phyloP scores from a whole-genome alignment of 768 basidiomycete species.

The Suillus sp. region DNA sequence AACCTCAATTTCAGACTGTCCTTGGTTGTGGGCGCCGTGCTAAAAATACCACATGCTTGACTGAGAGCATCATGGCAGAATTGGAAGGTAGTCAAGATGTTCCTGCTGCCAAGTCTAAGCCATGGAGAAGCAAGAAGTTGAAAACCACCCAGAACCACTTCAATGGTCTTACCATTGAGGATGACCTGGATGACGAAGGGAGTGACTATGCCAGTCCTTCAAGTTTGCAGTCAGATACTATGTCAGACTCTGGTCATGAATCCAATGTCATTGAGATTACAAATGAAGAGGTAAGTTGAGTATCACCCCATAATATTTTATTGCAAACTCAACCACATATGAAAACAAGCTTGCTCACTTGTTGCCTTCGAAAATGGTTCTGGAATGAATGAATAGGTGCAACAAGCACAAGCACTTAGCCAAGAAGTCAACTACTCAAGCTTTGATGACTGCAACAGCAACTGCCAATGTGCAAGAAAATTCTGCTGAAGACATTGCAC shows the following conservation, averaged over 20 bases:
- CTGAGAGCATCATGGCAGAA: background rate
- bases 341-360: background rate
- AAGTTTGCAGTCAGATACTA: background rate
- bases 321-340: background rate
- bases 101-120: background rate
- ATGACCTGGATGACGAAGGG: background rate
- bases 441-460: background rate
- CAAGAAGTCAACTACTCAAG: background rate
- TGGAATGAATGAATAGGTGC: accelerated
- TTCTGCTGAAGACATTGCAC: background rate
- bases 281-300: background rate
- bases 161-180: background rate
- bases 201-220: background rate
- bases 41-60: background rate
- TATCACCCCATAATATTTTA: background rate
- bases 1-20: background rate
- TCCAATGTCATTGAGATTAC: background rate
- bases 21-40: background rate
- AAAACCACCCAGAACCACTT: background rate
- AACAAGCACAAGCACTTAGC: background rate
- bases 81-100: background rate
- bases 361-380: background rate
- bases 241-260: background rate
- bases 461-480: background rate
- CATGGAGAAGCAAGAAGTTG: background rate